Base-by-base conservation (phyloP, 1,139 yeast species). In the Geotrichum candidum region DNA sequence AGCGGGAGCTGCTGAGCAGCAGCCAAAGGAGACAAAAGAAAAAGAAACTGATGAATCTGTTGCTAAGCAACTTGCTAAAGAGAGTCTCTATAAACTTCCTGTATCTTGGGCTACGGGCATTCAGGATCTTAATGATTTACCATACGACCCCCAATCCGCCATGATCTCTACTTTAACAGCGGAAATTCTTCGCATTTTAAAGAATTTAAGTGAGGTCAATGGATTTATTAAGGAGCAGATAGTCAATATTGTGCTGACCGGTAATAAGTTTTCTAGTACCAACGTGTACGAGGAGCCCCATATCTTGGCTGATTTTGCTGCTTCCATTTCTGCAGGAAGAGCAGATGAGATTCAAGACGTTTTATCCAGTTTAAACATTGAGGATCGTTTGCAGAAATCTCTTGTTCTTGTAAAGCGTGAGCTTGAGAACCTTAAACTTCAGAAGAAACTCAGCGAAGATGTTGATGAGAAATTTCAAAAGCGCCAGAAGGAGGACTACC, bases 371-470 rank as follows among this genome's bases (percentile, higher is more conserved):
- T 74, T 86, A 55, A 84, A 88, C 71, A 85, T 94, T 64, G 88
- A 87, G 66, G 82, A 83, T 56, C 84, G 97, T 69, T 80, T 94
- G 66, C 85, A 86, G 64, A 86, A 84, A 71, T 90, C 96, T 0
- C 77, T 90, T 62, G 85, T 87, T 53, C 83, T 92, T 54, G 80
- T 94, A 67, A 88, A 89, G 73, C 88, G 89, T 65, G 99, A 91
- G 74, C 80, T 88, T 65, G 85, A 82, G 81, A 84, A 83, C 66
- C 85, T 87, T 61, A 86, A 85, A 67, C 76, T 86, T 65, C 89
- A 86, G 68, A 82, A 82, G 64, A 86, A 86, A 69, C 83, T 86
- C 57, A 83, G 84, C 57, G 82, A 84, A 67, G 88, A 84, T 66
- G 85, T 86, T 51, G 89, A 85, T 65, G 82, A 81, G 61, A 83